phyloP scores from a whole-genome alignment of 1,284 basidiomycete genomes.

The Mycena citricolor region DNA sequence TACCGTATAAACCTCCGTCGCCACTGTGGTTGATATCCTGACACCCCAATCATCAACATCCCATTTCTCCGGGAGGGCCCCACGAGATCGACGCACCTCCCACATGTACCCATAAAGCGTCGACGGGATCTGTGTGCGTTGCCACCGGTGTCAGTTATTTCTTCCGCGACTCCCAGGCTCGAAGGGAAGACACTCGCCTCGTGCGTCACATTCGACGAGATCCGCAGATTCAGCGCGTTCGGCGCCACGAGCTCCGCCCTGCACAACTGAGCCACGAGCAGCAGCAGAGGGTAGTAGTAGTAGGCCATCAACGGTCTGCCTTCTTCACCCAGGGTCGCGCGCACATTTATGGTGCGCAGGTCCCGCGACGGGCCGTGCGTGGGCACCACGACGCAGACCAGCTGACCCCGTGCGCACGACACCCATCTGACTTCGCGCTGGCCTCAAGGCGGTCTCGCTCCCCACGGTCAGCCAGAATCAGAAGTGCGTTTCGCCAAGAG shows the following conservation, averaged over 20 bases:
- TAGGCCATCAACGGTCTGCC: conserved; percentile 2
- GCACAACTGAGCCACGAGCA: neutral
- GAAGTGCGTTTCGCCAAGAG: too few relatives aligned
- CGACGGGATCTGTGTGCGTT: conserved; percentile 29
- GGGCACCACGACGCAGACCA: too few relatives aligned
- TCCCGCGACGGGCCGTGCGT: too few relatives aligned
- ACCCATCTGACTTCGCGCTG: too few relatives aligned
- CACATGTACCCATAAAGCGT: conserved; percentile 37
- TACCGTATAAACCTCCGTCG: conserved; percentile 61
- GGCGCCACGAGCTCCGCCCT: conserved; percentile 26
- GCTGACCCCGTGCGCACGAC: too few relatives aligned
- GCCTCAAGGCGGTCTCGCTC: too few relatives aligned
- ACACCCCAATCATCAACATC: too few relatives aligned
- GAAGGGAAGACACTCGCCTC: conserved; percentile 3
- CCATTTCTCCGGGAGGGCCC: too few relatives aligned
- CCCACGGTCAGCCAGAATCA: too few relatives aligned
- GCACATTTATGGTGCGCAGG: too few relatives aligned
- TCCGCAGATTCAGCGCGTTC: conserved; percentile 28
- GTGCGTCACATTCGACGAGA: conserved; percentile 15
- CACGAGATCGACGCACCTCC: conserved; percentile 33
- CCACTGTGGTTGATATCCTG: conserved; percentile 45
- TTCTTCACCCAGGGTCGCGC: too few relatives aligned
- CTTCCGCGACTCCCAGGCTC: too few relatives aligned
- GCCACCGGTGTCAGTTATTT: conserved; percentile 27
- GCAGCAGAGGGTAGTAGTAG: conserved; percentile 1